Conservation (phyloP, 768 basidiomycete species). For the Steccherinum ochraceum region DNA sequence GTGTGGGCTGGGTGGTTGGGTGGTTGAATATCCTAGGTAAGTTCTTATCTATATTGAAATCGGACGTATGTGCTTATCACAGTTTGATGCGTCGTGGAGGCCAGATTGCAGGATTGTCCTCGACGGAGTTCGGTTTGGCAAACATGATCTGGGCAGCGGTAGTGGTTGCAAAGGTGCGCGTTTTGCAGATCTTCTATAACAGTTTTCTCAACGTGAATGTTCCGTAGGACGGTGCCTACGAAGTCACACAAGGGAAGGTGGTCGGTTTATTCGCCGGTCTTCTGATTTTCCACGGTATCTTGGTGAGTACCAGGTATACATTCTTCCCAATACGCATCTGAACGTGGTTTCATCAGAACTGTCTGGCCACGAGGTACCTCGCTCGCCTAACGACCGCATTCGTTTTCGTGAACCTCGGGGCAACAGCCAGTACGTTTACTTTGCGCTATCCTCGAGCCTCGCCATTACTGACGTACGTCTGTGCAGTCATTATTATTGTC, state of each 20-base stretch:
- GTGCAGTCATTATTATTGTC: constrained; percentile 82
- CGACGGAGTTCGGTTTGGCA: constrained; percentile 77
- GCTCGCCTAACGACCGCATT: constrained; percentile 72
- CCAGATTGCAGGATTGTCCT: constrained; percentile 80
- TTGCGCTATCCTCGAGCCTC: too few relatives aligned
- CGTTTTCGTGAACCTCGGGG: constrained; percentile 84
- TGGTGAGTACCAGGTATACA: constrained; percentile 42
- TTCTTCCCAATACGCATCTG: not conserved
- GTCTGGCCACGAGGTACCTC: constrained; percentile 66
- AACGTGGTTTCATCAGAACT: constrained; percentile 48
- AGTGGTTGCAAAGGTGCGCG: constrained; percentile 42
- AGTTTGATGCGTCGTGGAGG: constrained; percentile 28
- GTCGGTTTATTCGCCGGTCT: constrained; percentile 76
- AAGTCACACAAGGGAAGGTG: constrained; percentile 60
- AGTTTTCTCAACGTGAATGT: not conserved
- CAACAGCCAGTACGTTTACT: constrained; percentile 52
- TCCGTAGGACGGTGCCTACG: constrained; percentile 49
- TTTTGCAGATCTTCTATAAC: too few relatives aligned
- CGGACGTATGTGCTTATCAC: too few relatives aligned
- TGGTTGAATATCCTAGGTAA: constrained; percentile 78
- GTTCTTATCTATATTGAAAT: too few relatives aligned
- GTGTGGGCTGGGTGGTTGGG: constrained; percentile 74
- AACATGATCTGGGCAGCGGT: constrained; percentile 81
- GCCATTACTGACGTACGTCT: too few relatives aligned
- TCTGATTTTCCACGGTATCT: constrained; percentile 69